A percentile compares a stretch with the other conserved stretches of the same genome.
Conservation (phyloP, 495 filamentous ascomycete genomes). For the Penicillium salamii region DNA sequence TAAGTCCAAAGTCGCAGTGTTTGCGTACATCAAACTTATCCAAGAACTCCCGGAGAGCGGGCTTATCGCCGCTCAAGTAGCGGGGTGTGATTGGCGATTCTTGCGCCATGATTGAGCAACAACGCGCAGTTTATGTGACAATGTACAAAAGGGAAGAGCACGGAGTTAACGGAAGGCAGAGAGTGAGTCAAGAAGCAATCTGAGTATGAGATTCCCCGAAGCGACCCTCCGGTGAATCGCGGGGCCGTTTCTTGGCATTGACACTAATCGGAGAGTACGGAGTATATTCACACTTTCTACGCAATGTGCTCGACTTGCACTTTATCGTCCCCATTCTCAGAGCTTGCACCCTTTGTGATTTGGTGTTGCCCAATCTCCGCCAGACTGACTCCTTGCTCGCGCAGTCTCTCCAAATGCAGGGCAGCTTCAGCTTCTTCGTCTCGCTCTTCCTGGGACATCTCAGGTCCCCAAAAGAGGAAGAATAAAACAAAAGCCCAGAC, state of each 20-base stretch:
- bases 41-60: constrained; percentile 75
- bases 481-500: constrained; percentile 33
- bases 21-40: constrained; percentile 62
- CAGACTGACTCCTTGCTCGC: constrained; percentile 24
- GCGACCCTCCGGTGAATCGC: constrained; percentile 8
- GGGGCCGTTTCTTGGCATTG: constrained; percentile 7
- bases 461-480: constrained; percentile 33
- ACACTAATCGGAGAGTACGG: background rate
- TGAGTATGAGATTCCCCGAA: constrained; percentile 2
- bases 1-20: background rate
- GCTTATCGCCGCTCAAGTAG: constrained; percentile 77
- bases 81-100: constrained; percentile 45
- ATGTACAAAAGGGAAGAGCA: background rate
- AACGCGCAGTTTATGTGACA: background rate
- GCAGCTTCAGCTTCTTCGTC: constrained; percentile 27
- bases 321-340: constrained; percentile 3
- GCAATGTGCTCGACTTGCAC: constrained; percentile 6
- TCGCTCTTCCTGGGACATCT: constrained; percentile 36
- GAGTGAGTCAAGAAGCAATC: background rate
- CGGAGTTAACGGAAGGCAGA: background rate
- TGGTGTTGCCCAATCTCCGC: constrained; percentile 15
- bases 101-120: constrained; percentile 13
- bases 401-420: constrained; percentile 24
- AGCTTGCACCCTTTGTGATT: background rate
- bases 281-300: background rate